A percentile compares a stretch with the other conserved stretches of the same genome.
These are phyloP conservation scores for Mycena rosella DNA, from an alignment of 768 basidiomycete species.

Conservation along the genomic window DNA sequence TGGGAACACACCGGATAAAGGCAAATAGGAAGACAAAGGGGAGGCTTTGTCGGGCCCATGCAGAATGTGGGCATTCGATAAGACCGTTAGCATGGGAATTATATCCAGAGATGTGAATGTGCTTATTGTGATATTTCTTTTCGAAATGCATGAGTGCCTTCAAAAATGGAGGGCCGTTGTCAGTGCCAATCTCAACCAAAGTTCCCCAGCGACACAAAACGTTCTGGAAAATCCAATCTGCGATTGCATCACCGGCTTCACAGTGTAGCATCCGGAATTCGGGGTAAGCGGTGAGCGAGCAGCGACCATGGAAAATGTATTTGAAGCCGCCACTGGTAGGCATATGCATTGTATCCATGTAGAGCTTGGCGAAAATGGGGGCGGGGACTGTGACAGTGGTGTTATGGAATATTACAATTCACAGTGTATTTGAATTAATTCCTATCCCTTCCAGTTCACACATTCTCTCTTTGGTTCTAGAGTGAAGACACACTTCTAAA, in stretches of 20 bases:
- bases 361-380: slow-evolving; percentile 2
- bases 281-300: slow-evolving; percentile 13
- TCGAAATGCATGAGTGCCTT: slow-evolving; percentile 24
- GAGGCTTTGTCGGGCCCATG: too few species aligned
- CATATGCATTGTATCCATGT: slow-evolving; percentile 35
- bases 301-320: slow-evolving; percentile 20
- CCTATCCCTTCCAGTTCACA: too few species aligned
- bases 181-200: slow-evolving; percentile 32
- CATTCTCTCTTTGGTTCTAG: too few species aligned
- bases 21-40: too few species aligned
- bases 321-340: slow-evolving; percentile 35
- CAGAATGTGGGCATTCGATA: slow-evolving; percentile 10
- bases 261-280: not conserved
- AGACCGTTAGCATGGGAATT: not conserved
- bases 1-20: too few species aligned
- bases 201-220: slow-evolving; percentile 36
- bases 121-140: slow-evolving; percentile 17
- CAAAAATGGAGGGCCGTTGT: slow-evolving; percentile 33
- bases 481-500: too few species aligned
- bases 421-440: too few species aligned
- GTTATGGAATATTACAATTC: too few species aligned
- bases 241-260: slow-evolving; percentile 27
- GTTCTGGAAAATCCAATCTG: slow-evolving; percentile 38
- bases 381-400: slow-evolving; percentile 37
- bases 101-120: slow-evolving; percentile 6